phyloP scores from a whole-genome alignment of 345 rosid genomes.

The Citrus trifoliata region DNA sequence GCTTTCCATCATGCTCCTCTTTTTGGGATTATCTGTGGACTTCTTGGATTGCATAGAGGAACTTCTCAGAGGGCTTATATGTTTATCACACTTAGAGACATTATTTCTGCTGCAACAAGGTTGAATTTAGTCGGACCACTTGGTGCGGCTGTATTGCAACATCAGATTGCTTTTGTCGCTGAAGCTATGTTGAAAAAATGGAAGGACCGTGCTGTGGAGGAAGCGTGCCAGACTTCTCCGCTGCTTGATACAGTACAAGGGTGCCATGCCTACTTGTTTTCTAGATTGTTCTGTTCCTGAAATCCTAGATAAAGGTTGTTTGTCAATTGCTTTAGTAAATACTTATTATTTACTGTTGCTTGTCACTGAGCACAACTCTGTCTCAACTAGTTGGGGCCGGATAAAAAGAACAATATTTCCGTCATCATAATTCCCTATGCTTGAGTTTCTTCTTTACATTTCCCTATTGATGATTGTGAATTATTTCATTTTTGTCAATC shows the following conservation, averaged over 20 bases:
- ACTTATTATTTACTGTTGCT: no score
- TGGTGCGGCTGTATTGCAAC: slow-evolving; percentile 82
- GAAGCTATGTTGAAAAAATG: slow-evolving; percentile 55
- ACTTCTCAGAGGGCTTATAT: slow-evolving; percentile 75
- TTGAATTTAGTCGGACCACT: slow-evolving; percentile 77
- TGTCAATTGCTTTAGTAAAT: neutral
- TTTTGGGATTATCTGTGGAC: slow-evolving; percentile 78
- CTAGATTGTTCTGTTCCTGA: neutral
- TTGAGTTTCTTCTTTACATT: neutral
- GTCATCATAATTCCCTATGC: neutral
- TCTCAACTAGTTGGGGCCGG: neutral
- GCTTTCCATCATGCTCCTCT: slow-evolving; percentile 77
- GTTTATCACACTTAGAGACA: slow-evolving; percentile 75
- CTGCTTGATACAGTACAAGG: slow-evolving; percentile 81
- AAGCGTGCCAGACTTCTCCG: slow-evolving; percentile 67
- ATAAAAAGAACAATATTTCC: no score
- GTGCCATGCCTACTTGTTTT: slow-evolving; percentile 40
- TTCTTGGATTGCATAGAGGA: slow-evolving; percentile 57
- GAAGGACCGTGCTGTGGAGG: slow-evolving; percentile 63
- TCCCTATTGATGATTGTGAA: neutral
- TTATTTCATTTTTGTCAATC: neutral
- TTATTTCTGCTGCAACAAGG: slow-evolving; percentile 81
- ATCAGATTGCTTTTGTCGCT: slow-evolving; percentile 55
- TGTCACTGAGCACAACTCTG: neutral
- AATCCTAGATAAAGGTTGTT: neutral